Evolutionary conservation across 2,329 filamentous ascomycete genomes (phyloP).

Genomic region (Cercospora brassicicola): DNA sequence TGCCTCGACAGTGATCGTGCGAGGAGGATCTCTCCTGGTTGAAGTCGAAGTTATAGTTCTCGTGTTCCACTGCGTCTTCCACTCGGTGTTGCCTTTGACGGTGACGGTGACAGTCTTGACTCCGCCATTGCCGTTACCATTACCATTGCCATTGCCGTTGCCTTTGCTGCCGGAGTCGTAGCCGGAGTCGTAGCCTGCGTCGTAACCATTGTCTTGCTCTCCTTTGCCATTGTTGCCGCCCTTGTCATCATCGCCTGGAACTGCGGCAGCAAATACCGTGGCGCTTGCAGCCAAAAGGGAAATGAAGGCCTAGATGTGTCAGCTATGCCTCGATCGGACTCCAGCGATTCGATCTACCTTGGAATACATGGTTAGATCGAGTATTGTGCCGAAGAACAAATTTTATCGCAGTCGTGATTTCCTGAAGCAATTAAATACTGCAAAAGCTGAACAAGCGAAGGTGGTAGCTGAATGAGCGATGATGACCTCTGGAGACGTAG

Average conservation of each 20-base stretch:
- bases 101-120: slow-evolving; percentile 1
- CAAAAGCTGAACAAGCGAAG: not conserved
- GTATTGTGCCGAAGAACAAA: not conserved
- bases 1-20: not conserved
- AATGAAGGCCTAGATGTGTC: slow-evolving; percentile 9
- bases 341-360: not conserved
- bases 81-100: not conserved
- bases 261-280: slow-evolving; percentile 7
- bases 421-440: not conserved
- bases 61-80: not conserved
- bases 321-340: not conserved
- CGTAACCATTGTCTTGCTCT: not conserved
- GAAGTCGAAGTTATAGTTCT: not conserved
- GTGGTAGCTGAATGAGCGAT: not conserved
- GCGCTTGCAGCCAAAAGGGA: slow-evolving; percentile 13
- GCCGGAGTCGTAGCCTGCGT: not conserved
- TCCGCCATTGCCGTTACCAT: not conserved
- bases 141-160: not conserved
- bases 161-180: not conserved
- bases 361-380: slow-evolving; percentile 4
- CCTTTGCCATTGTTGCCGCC: not conserved
- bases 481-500: not conserved
- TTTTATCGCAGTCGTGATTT: not conserved
- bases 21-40: not conserved
- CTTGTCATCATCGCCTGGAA: slow-evolving; percentile 3